Percentiles rank a stretch among this genome's conserved stretches.
Evolutionary conservation across 495 filamentous ascomycete species (phyloP).

Genomic region (Daldinia vernicosa): DNA sequence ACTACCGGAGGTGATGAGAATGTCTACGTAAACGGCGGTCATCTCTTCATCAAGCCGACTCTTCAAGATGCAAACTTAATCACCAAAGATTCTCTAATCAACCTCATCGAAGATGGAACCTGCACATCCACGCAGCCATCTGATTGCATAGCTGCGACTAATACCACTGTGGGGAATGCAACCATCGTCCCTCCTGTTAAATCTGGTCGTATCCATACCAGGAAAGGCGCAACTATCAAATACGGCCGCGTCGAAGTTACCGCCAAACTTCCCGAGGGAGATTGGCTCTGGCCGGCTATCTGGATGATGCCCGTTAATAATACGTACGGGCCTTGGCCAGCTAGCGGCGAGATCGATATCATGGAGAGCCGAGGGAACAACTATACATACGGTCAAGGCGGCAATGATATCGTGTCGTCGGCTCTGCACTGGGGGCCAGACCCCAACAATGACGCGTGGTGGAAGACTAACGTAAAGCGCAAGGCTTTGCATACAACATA

Average conservation of each 20-base stretch:
- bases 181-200: slow-evolving; percentile 81
- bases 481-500: slow-evolving; percentile 80
- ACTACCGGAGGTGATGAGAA: slow-evolving; percentile 77
- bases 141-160: slow-evolving; percentile 70
- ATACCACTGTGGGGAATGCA: slow-evolving; percentile 72
- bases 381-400: slow-evolving; percentile 74
- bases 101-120: slow-evolving; percentile 69
- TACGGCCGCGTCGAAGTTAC: slow-evolving; percentile 84
- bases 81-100: slow-evolving; percentile 67
- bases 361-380: slow-evolving; percentile 83
- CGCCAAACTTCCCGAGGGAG: slow-evolving; percentile 76
- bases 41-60: slow-evolving; percentile 78
- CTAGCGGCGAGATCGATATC: slow-evolving; percentile 88
- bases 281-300: slow-evolving; percentile 92
- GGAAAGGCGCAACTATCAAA: slow-evolving; percentile 72
- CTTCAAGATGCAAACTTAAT: slow-evolving; percentile 73
- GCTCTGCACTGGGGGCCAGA: slow-evolving; percentile 83
- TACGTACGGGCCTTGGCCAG: slow-evolving; percentile 80
- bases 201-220: slow-evolving; percentile 80
- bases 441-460: slow-evolving; percentile 70
- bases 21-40: slow-evolving; percentile 72
- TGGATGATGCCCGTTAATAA: slow-evolving; percentile 85
- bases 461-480: slow-evolving; percentile 79
- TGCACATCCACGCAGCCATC: slow-evolving; percentile 66
- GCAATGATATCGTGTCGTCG: slow-evolving; percentile 84